These are phyloP conservation scores for Eleusine indica DNA, from an alignment of 176 grass and related monocot species.

Conservation along the genomic window DNA sequence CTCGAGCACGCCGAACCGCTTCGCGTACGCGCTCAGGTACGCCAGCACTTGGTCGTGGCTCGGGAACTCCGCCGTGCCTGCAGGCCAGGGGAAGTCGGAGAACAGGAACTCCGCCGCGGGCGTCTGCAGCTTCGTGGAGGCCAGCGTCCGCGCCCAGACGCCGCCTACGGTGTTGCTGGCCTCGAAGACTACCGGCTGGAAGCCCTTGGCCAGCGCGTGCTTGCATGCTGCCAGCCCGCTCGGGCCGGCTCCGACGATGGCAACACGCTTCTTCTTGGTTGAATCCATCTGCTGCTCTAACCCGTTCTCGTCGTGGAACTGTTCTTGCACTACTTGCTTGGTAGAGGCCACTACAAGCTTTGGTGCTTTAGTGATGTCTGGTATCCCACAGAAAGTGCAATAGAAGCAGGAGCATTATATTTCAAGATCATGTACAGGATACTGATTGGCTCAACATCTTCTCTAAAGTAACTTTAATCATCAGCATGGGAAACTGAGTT, in stretches of 20 bases:
- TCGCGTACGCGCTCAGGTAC: conserved; percentile 53
- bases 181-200: conserved; percentile 60
- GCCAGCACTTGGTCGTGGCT: conserved; percentile 45
- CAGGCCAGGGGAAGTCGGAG: conserved; percentile 67
- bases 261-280: conserved; percentile 33
- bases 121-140: conserved; percentile 59
- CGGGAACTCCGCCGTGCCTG: conserved; percentile 27
- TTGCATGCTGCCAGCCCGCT: conserved; percentile 72
- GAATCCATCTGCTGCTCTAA: too few species aligned
- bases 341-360: too few species aligned
- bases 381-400: too few species aligned
- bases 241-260: conserved; percentile 60
- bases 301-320: too few species aligned
- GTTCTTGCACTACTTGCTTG: too few species aligned
- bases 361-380: too few species aligned
- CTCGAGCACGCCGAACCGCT: conserved; percentile 50
- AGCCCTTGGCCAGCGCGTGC: conserved; percentile 51
- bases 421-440: too few species aligned
- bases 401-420: too few species aligned
- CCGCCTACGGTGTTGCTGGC: conserved; percentile 40
- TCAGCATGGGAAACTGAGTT: too few species aligned
- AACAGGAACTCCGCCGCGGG: conserved; percentile 49
- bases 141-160: conserved; percentile 58
- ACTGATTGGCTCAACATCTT: too few species aligned
- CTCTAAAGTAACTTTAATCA: too few species aligned